These are phyloP conservation scores for Melampsora americana DNA, from an alignment of 1,284 basidiomycete genomes.

Conservation along the genomic window DNA sequence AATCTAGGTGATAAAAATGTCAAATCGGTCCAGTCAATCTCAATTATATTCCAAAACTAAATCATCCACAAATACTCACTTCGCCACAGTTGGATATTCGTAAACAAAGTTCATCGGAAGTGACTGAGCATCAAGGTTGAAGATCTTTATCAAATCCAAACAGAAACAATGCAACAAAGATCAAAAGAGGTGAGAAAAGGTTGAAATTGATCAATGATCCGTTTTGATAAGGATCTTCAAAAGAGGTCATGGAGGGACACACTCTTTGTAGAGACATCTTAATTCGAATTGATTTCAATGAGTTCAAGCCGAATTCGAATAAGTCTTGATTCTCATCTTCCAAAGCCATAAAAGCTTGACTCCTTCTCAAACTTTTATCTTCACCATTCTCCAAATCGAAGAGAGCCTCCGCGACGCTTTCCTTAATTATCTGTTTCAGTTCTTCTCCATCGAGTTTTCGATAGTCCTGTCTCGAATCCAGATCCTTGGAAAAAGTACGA, in stretches of 20 bases:
- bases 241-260: conserved; percentile 53
- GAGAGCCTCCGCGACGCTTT: conserved; percentile 42
- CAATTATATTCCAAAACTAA: no score
- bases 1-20: conserved; percentile 47
- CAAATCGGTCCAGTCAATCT: background rate
- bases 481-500: background rate
- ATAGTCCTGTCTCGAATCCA: background rate
- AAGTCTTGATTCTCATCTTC: conserved; percentile 52
- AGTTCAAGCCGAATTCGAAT: conserved; percentile 61
- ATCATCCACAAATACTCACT: conserved; percentile 48
- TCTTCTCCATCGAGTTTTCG: background rate
- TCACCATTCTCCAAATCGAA: conserved; percentile 47
- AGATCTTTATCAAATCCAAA: conserved; percentile 48
- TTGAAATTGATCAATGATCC: background rate
- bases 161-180: conserved; percentile 21
- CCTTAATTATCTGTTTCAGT: conserved; percentile 52
- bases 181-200: background rate
- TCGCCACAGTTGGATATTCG: conserved; percentile 57
- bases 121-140: conserved; percentile 19
- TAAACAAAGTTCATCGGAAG: conserved; percentile 57
- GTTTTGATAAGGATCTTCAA: conserved; percentile 47
- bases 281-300: conserved; percentile 62
- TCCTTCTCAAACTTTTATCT: conserved; percentile 30
- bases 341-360: background rate
- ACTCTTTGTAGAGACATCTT: conserved; percentile 60